A percentile compares a stretch with the other conserved stretches of the same genome.
Conservation (phyloP, 805 yeast genomes). For the Candida methanosorbosa region DNA sequence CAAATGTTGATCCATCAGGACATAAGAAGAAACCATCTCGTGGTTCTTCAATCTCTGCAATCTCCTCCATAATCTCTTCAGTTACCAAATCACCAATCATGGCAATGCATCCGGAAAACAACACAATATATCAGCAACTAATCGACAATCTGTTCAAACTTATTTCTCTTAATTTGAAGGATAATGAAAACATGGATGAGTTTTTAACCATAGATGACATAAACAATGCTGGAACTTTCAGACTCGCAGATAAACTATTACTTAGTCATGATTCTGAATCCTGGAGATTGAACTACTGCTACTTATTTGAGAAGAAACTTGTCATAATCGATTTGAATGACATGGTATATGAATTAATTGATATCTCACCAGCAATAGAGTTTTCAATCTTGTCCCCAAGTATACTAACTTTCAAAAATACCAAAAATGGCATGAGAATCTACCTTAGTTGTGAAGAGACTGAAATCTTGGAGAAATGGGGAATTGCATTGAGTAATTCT, state of each 20-base stretch:
- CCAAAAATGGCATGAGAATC: not conserved
- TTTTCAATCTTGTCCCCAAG: not conserved
- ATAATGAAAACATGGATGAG: too few relatives aligned
- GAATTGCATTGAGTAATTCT: constrained; percentile 16
- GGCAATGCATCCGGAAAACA: too few relatives aligned
- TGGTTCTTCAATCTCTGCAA: constrained; percentile 25
- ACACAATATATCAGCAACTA: too few relatives aligned
- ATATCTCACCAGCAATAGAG: too few relatives aligned
- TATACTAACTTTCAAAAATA: not conserved
- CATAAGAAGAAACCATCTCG: constrained; percentile 15
- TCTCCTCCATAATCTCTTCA: constrained; percentile 25
- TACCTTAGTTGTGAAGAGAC: not conserved
- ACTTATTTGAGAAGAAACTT: constrained; percentile 18
- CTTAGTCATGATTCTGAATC: not conserved
- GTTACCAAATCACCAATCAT: constrained; percentile 15
- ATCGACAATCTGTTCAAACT: too few relatives aligned
- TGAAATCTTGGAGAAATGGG: constrained; percentile 21
- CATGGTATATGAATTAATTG: constrained; percentile 4
- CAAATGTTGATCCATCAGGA: not conserved
- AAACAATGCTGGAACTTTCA: constrained; percentile 20
- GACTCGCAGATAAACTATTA: constrained; percentile 19
- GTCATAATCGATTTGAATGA: constrained; percentile 8
- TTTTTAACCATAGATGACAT: too few relatives aligned
- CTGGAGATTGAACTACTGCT: constrained; percentile 15
- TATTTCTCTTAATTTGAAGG: too few relatives aligned